These are phyloP conservation scores for Curvularia lunata DNA, from an alignment of 2,329 filamentous ascomycete species.

Conservation along the genomic window DNA sequence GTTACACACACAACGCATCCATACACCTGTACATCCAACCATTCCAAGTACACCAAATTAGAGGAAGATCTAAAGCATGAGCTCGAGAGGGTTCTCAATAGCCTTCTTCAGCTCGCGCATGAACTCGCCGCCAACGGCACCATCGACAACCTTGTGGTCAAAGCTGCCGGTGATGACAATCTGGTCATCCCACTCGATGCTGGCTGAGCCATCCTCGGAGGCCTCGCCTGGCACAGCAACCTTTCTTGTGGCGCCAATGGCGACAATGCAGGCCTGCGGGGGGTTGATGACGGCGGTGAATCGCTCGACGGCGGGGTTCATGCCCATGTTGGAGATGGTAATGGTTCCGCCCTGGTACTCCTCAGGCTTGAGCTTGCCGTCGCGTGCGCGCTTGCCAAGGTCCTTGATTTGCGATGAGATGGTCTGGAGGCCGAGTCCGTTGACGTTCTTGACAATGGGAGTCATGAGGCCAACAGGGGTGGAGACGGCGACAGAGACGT, in stretches of 20 bases:
- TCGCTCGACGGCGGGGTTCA: slow-evolving; percentile 94
- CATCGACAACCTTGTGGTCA: slow-evolving; percentile 98
- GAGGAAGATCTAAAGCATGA: slow-evolving; percentile 72
- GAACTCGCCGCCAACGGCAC: slow-evolving; percentile 95
- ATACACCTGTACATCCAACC: neutral
- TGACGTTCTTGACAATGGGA: slow-evolving; percentile 90
- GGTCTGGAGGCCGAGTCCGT: slow-evolving; percentile 81
- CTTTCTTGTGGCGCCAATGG: slow-evolving; percentile 94
- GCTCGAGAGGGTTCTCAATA: slow-evolving; percentile 93
- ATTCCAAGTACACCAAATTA: slow-evolving; percentile 19
- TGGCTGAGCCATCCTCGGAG: slow-evolving; percentile 74
- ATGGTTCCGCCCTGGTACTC: slow-evolving; percentile 99
- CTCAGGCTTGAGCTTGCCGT: slow-evolving; percentile 98
- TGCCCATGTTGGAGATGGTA: slow-evolving; percentile 99
- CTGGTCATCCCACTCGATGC: slow-evolving; percentile 93
- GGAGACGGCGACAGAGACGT: slow-evolving; percentile 94
- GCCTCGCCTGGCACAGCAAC: slow-evolving; percentile 84
- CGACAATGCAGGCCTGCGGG: slow-evolving; percentile 92
- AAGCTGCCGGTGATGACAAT: slow-evolving; percentile 95
- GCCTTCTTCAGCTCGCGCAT: slow-evolving; percentile 97
- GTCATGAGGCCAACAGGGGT: slow-evolving; percentile 96
- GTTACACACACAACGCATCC: slow-evolving; percentile 26
- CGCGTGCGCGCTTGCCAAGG: slow-evolving; percentile 92
- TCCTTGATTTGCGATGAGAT: slow-evolving; percentile 94
- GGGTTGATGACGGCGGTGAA: slow-evolving; percentile 99